Evolutionary conservation across 192 early-diverging fungal genomes (phyloP).

Genomic region (Coemansia sp.): DNA sequence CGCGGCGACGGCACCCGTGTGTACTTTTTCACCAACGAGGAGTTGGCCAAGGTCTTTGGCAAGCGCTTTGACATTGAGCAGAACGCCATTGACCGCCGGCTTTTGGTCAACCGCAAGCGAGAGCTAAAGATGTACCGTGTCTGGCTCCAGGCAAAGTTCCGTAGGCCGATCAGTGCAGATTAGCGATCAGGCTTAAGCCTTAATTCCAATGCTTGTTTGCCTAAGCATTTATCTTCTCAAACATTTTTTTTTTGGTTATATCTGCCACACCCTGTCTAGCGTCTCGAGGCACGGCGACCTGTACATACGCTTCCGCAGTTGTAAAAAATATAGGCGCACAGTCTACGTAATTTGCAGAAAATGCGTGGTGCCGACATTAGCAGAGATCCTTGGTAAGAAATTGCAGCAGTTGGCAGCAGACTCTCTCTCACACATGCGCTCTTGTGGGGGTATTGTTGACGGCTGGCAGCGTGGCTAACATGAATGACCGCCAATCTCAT

Average conservation of each 20-base stretch:
- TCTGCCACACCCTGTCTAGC: too few species aligned
- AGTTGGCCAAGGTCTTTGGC: constrained; percentile 40
- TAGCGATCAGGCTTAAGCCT: too few species aligned
- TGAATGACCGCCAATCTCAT: background rate
- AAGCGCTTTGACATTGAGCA: constrained; percentile 74
- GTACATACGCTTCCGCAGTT: background rate
- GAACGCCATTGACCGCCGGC: constrained; percentile 85
- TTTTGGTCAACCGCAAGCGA: constrained; percentile 87
- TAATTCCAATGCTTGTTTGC: too few species aligned
- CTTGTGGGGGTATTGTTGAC: too few species aligned
- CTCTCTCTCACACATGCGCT: background rate
- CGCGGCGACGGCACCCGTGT: constrained; percentile 79
- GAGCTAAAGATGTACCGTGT: constrained; percentile 97
- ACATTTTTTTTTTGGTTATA: background rate
- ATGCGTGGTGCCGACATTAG: constrained; percentile 52
- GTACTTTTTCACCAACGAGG: constrained; percentile 72
- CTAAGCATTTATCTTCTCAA: too few species aligned
- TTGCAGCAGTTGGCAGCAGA: background rate
- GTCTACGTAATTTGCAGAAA: background rate
- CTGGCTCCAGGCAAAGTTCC: constrained; percentile 97
- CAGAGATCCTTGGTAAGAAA: constrained; percentile 52
- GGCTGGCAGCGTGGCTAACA: too few species aligned
- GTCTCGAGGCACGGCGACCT: background rate
- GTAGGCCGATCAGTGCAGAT: constrained; percentile 59
- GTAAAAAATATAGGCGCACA: background rate